Evolutionary conservation across 306 rosid species (phyloP), one percentile per base, ranked within the genome.

Genomic region (Quercus variabilis): DNA sequence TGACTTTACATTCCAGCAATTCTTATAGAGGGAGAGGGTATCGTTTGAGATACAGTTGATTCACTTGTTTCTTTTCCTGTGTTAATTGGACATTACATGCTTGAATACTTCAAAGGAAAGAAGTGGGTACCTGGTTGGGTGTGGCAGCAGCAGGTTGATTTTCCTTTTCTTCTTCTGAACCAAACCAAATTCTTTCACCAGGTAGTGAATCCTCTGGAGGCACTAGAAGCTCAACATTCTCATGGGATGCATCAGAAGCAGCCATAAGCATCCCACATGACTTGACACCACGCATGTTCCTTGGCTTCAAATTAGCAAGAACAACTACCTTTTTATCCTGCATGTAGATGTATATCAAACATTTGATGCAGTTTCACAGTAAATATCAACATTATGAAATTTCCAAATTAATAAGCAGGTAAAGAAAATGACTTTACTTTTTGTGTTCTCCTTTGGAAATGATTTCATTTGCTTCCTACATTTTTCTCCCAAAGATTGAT

Each of bases 191-290:
- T 82, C 97, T 90, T 84, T 95, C 92, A 6, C 99, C 99, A 19
- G 94, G 91, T 59, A 76, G 80, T 51, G 98, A 93, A 81, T 80
- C 92, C 71, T 88, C 88, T 3, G 98, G 98, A 71, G 99, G 98
- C 74, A 80, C 84, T 73, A 95, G 92, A 88, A 92, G 98, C 87
- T 95, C 97, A 78, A 95, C 94, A 76, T 87, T 89, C 70, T 90
- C 92, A 75, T 91, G 98, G 55, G 88, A 84, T 49, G 89, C 85
- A 86, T 95, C 97, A 74, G 98, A 92, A 77, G 99, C 99, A 46
- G 98, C 99, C 97, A 95, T 88, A 76, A 95, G 92, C 99, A 95
- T 95, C 78, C 99, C 99, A 43, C 73, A 55, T 54, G 99, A 95
- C 85, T 92, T 92, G 76, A 95, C 91, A 21, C 97, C 98, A 71